Evolutionary conservation across 164 flowering plant genomes (phyloP), one percentile per base, ranked within the genome.

Genomic region (Aristolochia contorta): DNA sequence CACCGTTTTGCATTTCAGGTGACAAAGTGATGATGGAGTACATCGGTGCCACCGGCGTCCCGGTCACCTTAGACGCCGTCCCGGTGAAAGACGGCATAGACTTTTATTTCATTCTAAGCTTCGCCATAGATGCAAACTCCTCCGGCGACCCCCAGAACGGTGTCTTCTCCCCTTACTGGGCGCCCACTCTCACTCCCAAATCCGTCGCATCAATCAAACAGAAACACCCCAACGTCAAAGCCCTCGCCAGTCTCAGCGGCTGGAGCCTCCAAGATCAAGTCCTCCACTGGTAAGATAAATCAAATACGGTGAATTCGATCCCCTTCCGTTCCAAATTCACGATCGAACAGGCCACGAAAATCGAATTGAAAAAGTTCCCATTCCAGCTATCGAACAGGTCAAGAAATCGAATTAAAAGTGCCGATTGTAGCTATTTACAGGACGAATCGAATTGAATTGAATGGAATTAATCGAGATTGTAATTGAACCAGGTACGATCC

Each of bases 21-120:
- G 80, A 71, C n/a, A 84, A 84, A 68, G 81, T 81, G 69, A 78
- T 81, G 82, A 84, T 81, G 88, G 90, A 82, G 67, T 80, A 82
- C 67, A 82, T 84, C 13, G 85, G 86, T 65, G 86, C 84, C 12
- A 81, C 84, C 9, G 84, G 85, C 21, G 60, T 59, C 1, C 74
- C 80, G 1, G 71, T 84, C 3, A 65, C 65, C 27, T 76, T 84
- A 41, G 71, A 79, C 7, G 2, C 46, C 9, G 82, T 84, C 7
- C 86, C 89, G 0, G 64, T 84, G 0, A 45, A 71, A 21, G 74
- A 66, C 3, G 76, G 24, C 18, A 80, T 84, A 1, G 87, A 80
- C 51, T 84, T 84, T 66, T 71, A 84, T 56, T 84, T 84, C 75
- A 74, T 84, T 21, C 82, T 84, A 15, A 58, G 90, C 56, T 84